A percentile compares a stretch with the other conserved stretches of the same genome.
These are phyloP conservation scores for Candida schatavii DNA, from an alignment of 805 yeast genomes.

Conservation along the genomic window DNA sequence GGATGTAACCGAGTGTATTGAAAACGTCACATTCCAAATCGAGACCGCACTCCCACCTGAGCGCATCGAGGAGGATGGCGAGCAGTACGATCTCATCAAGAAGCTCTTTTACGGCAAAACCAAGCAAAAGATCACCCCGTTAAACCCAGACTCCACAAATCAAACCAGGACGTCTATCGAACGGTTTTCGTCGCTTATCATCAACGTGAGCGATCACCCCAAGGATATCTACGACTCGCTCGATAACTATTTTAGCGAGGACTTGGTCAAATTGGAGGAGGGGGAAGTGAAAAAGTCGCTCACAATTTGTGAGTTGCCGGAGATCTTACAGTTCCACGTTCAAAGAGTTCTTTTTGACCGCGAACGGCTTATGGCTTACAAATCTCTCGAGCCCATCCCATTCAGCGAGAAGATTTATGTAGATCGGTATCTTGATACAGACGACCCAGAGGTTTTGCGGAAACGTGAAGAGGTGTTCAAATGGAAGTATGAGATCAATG, in stretches of 20 bases:
- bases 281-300: slow-evolving; percentile 74
- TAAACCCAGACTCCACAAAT: slow-evolving; percentile 34
- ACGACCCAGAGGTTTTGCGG: slow-evolving; percentile 49
- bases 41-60: slow-evolving; percentile 82
- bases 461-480: slow-evolving; percentile 56
- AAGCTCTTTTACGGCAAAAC: slow-evolving; percentile 82
- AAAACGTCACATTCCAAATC: slow-evolving; percentile 85
- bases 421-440: slow-evolving; percentile 82
- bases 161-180: slow-evolving; percentile 47
- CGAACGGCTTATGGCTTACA: slow-evolving; percentile 67
- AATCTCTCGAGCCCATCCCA: slow-evolving; percentile 78
- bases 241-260: slow-evolving; percentile 79
- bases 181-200: slow-evolving; percentile 75
- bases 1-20: slow-evolving; percentile 96
- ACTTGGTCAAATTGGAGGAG: slow-evolving; percentile 62
- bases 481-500: slow-evolving; percentile 58
- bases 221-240: slow-evolving; percentile 86
- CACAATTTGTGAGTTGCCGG: slow-evolving; percentile 70
- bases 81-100: slow-evolving; percentile 80
- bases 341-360: slow-evolving; percentile 92
- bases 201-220: slow-evolving; percentile 86
- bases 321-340: slow-evolving; percentile 84
- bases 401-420: slow-evolving; percentile 75
- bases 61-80: slow-evolving; percentile 60
- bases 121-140: slow-evolving; percentile 67